A percentile compares a stretch with the other conserved stretches of the same genome.
Conservation (phyloP, 331 rosid species). For the Telfairia occidentalis region DNA sequence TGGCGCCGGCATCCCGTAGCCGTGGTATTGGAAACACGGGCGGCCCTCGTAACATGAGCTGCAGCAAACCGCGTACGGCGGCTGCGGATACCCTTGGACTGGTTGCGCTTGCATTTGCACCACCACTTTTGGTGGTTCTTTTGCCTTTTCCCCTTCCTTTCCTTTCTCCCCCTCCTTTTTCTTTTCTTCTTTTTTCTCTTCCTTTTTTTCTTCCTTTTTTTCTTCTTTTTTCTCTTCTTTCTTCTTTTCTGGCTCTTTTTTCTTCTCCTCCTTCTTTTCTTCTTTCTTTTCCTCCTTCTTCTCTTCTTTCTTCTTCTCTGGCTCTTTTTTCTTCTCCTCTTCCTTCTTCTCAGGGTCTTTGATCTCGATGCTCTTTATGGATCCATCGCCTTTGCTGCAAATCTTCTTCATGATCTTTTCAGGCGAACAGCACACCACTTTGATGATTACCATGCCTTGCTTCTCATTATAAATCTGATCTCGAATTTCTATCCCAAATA, state of each 20-base stretch:
- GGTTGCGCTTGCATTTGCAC: not conserved
- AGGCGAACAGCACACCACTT: constrained; percentile 59
- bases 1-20: constrained; percentile 29
- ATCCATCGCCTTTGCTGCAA: constrained; percentile 39
- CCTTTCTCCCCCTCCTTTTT: too few relatives aligned
- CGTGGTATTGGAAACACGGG: constrained; percentile 2
- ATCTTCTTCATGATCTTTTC: constrained; percentile 62
- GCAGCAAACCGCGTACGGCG: constrained; percentile 7
- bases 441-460: constrained; percentile 40
- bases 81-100: not conserved
- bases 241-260: not conserved
- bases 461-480: constrained; percentile 55
- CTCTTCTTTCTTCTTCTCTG: constrained; percentile 2
- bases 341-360: constrained; percentile 11
- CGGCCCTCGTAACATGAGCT: constrained; percentile 27
- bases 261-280: not conserved
- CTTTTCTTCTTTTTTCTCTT: not conserved
- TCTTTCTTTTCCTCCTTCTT: not conserved
- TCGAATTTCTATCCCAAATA: constrained; percentile 63
- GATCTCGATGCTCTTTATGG: constrained; percentile 49
- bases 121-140: too few relatives aligned
- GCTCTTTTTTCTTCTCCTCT: constrained; percentile 11
- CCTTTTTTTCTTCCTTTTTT: constrained; percentile 10
- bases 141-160: not conserved
- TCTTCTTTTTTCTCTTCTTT: not conserved